Evolutionary conservation across 495 filamentous ascomycete species (phyloP).

Genomic region (Penicillium paxilli): DNA sequence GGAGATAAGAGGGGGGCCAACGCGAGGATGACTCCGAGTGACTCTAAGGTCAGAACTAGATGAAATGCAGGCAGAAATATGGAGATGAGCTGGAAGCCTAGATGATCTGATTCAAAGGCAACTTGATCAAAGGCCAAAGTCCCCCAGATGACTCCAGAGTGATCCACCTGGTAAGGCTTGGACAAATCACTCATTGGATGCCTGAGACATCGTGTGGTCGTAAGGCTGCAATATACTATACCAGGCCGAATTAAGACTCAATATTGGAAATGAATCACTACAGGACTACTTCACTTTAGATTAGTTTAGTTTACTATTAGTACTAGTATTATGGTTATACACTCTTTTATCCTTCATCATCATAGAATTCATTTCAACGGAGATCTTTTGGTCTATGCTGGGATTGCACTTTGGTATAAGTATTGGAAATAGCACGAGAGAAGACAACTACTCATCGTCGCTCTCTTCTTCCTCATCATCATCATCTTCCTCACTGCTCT

Average conservation of each 20-base stretch:
- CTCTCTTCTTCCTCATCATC: conserved; percentile 53
- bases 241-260: no score
- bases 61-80: neutral
- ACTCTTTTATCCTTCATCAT: neutral
- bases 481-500: conserved; percentile 70
- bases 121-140: no score
- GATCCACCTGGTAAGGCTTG: neutral
- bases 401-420: neutral
- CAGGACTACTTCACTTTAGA: no score
- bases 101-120: no score
- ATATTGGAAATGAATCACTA: no score
- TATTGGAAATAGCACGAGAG: neutral
- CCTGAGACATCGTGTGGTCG: neutral
- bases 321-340: neutral
- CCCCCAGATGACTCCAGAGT: neutral
- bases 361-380: neutral
- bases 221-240: neutral
- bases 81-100: no score
- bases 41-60: no score
- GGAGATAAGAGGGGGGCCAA: no score
- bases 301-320: no score
- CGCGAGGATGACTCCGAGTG: no score
- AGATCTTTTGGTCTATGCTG: neutral
- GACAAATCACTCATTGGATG: neutral
- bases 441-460: conserved; percentile 36